These are phyloP conservation scores for Austroboletus niveus DNA, from an alignment of 1,284 basidiomycete species.

Conservation along the genomic window DNA sequence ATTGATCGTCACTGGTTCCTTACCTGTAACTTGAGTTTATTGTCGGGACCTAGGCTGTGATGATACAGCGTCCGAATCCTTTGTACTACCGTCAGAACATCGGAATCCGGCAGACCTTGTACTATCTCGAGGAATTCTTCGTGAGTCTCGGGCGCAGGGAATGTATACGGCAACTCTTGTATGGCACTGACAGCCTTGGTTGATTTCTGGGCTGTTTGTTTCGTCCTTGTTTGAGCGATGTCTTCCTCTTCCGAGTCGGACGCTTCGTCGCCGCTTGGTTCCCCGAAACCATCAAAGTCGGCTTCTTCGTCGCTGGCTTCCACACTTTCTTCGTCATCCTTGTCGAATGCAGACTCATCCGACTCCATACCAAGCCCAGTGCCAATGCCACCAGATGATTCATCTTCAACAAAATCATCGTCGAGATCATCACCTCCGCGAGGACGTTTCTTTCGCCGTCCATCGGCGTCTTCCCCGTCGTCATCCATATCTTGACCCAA, in stretches of 20 bases:
- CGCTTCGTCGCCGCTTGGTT: slow-evolving; percentile 36
- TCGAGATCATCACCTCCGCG: slow-evolving; percentile 85
- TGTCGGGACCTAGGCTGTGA: slow-evolving; percentile 85
- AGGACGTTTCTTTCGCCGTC: slow-evolving; percentile 45
- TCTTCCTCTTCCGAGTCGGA: slow-evolving; percentile 41
- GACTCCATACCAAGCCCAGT: slow-evolving; percentile 44
- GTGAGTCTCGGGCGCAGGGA: slow-evolving; percentile 84
- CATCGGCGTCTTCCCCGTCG: slow-evolving; percentile 49
- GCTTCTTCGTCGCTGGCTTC: slow-evolving; percentile 49
- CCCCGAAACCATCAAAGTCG: slow-evolving; percentile 35
- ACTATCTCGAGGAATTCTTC: slow-evolving; percentile 87
- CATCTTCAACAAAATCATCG: slow-evolving; percentile 78
- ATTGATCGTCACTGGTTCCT: slow-evolving; percentile 16
- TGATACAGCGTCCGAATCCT: slow-evolving; percentile 92
- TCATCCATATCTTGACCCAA: slow-evolving; percentile 70
- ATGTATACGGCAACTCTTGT: slow-evolving; percentile 87
- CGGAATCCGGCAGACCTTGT: slow-evolving; percentile 63
- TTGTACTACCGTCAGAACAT: slow-evolving; percentile 83
- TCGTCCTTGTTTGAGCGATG: slow-evolving; percentile 39
- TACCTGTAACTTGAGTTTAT: slow-evolving; percentile 91
- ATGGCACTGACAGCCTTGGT: slow-evolving; percentile 30
- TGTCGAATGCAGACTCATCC: slow-evolving; percentile 14
- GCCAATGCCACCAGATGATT: slow-evolving; percentile 48
- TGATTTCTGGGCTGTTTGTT: slow-evolving; percentile 28
- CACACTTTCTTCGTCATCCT: slow-evolving; percentile 42